Percentiles rank a stretch among this genome's conserved stretches.
Evolutionary conservation across 768 basidiomycete genomes (phyloP).

Genomic region (Rhizopogon salebrosus): DNA sequence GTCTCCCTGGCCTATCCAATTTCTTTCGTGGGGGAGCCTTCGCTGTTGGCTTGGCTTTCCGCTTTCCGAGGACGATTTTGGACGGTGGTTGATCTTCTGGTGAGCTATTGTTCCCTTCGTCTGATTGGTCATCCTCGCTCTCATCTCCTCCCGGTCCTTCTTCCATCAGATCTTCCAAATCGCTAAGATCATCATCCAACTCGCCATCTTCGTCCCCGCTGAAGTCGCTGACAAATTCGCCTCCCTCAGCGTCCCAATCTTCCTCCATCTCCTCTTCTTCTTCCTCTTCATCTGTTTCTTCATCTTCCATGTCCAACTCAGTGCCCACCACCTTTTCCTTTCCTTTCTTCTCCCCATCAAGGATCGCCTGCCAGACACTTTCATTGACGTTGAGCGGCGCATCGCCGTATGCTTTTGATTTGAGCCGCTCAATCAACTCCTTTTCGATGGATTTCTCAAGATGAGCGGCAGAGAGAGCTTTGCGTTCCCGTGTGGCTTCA

Average conservation of each 20-base stretch:
- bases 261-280: conserved; percentile 47
- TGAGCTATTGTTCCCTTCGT: conserved; percentile 33
- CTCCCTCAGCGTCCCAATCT: conserved; percentile 41
- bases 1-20: conserved; percentile 56
- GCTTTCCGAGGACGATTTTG: conserved; percentile 57
- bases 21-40: conserved; percentile 44
- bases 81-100: conserved; percentile 32
- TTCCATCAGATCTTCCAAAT: conserved; percentile 61
- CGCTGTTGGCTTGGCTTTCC: conserved; percentile 47
- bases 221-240: conserved; percentile 55
- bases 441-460: conserved; percentile 94
- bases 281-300: conserved; percentile 51
- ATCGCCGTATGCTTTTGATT: conserved; percentile 96
- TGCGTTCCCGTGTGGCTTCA: conserved; percentile 88
- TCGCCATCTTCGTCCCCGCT: conserved; percentile 48
- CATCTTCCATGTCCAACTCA: conserved; percentile 41
- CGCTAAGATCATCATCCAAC: conserved; percentile 38
- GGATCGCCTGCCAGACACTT: conserved; percentile 87
- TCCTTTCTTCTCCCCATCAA: conserved; percentile 69
- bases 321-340: conserved; percentile 37
- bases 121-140: conserved; percentile 38
- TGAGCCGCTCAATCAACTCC: conserved; percentile 91
- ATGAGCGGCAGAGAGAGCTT: conserved; percentile 92
- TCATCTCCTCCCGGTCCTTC: conserved; percentile 34
- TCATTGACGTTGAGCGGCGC: conserved; percentile 98